A percentile compares a stretch with the other conserved stretches of the same genome.
phyloP scores from a whole-genome alignment of 148 eudicot species.

The Rhododendron henanense region DNA sequence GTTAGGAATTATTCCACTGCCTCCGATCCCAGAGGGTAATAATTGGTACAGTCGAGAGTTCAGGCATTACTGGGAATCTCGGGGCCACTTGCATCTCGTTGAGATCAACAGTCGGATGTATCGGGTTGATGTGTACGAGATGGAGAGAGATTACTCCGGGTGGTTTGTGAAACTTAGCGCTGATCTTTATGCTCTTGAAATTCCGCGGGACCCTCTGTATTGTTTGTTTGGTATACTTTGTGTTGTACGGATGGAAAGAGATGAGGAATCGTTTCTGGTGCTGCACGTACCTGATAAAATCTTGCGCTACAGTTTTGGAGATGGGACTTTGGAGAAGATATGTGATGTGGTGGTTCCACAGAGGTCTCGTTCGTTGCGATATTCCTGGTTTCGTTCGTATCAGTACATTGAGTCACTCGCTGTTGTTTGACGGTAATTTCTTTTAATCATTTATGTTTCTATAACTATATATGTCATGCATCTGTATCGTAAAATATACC shows the following conservation, averaged over 20 bases:
- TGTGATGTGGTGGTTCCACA: background rate
- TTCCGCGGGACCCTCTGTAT: background rate
- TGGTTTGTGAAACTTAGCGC: background rate
- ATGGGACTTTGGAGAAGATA: slow-evolving; percentile 8
- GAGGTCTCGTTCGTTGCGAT: background rate
- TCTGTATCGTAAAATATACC: too few relatives aligned
- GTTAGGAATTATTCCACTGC: slow-evolving; percentile 7
- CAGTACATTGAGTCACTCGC: background rate
- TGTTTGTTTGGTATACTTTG: background rate
- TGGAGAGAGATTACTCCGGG: slow-evolving; percentile 26
- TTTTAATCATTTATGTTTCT: too few relatives aligned
- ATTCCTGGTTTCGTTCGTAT: background rate
- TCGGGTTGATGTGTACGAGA: slow-evolving; percentile 16
- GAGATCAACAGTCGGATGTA: slow-evolving; percentile 2
- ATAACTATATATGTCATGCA: too few relatives aligned
- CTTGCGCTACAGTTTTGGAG: slow-evolving; percentile 11
- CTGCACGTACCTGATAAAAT: slow-evolving; percentile 10
- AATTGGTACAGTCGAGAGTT: background rate
- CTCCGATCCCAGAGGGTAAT: background rate
- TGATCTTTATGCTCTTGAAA: background rate
- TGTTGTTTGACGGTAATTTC: background rate
- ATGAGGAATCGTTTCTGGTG: slow-evolving; percentile 22
- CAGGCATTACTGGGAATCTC: slow-evolving; percentile 9
- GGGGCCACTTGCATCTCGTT: slow-evolving; percentile 8
- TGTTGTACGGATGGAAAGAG: slow-evolving; percentile 6